Conservation (phyloP, 75 land plant species). For the Adiantum capillusveneris region DNA sequence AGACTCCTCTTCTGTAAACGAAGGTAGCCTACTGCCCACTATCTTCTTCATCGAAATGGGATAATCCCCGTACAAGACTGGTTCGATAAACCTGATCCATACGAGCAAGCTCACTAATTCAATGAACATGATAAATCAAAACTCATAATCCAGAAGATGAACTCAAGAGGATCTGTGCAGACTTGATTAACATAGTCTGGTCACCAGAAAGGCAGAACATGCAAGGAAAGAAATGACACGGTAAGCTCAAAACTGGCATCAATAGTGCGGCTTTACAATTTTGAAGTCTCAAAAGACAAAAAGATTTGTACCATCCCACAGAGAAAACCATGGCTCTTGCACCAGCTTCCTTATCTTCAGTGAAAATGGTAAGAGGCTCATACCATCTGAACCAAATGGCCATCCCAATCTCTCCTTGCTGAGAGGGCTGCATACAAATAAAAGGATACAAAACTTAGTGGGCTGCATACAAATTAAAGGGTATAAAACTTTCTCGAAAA, state of each 20-base stretch:
- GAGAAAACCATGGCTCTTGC: slow-evolving; percentile 50
- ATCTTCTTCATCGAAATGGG: slow-evolving; percentile 45
- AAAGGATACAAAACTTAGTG: neutral
- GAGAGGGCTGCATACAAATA: slow-evolving; percentile 30
- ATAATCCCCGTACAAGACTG: slow-evolving; percentile 61
- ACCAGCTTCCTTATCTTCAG: slow-evolving; percentile 41
- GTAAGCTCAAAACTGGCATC: too few species aligned
- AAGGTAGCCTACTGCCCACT: slow-evolving; percentile 39
- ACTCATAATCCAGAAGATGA: neutral
- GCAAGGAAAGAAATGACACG: too few species aligned
- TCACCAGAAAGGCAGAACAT: too few species aligned
- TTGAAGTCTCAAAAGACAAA: neutral
- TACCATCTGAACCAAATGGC: slow-evolving; percentile 29
- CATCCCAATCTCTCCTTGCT: too few species aligned
- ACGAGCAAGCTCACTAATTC: neutral
- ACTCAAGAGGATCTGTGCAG: too few species aligned
- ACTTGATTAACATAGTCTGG: too few species aligned
- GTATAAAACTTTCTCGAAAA: too few species aligned
- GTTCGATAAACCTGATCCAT: slow-evolving; percentile 43
- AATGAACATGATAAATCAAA: neutral
- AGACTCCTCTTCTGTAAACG: slow-evolving; percentile 38
- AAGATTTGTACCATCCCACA: slow-evolving; percentile 48
- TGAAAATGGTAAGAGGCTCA: slow-evolving; percentile 37
- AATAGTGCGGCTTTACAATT: neutral
- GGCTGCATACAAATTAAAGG: neutral